Evolutionary conservation across 306 rosid genomes (phyloP).

Genomic region (Begonia peltatifolia): DNA sequence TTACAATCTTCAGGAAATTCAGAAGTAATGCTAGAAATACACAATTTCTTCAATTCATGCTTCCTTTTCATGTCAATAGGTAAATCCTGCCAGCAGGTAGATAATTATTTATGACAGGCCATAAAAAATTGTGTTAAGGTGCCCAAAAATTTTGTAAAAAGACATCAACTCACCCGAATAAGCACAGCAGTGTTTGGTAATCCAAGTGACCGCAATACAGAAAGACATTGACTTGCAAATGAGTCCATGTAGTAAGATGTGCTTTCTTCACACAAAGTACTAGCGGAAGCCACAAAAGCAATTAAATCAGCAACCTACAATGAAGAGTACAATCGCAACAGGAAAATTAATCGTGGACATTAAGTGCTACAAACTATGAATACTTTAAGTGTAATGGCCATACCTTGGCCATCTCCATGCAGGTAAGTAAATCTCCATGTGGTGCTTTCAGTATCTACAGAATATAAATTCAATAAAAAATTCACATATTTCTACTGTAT

Average conservation of each 20-base stretch:
- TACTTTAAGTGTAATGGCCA: not conserved
- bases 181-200: conserved; percentile 84
- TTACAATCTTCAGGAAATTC: conserved; percentile 91
- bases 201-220: conserved; percentile 81
- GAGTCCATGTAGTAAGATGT: conserved; percentile 57
- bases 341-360: not conserved
- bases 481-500: too few relatives aligned
- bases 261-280: conserved; percentile 32
- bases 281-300: conserved; percentile 72
- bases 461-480: conserved; percentile 3
- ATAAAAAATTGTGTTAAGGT: conserved; percentile 4
- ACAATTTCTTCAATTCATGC: conserved; percentile 58
- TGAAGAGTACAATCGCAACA: not conserved
- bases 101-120: conserved; percentile 1
- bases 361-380: not conserved
- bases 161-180: conserved; percentile 55
- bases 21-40: conserved; percentile 50
- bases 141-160: conserved; percentile 4
- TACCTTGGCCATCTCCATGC: conserved; percentile 97
- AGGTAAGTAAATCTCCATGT: conserved; percentile 59
- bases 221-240: conserved; percentile 85
- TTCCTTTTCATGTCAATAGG: conserved; percentile 57
- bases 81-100: conserved; percentile 43
- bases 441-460: conserved; percentile 78
- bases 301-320: conserved; percentile 82